These are phyloP conservation scores for Diplosphaera chodatii DNA, from an alignment of 139 green algal genomes.

Conservation along the genomic window DNA sequence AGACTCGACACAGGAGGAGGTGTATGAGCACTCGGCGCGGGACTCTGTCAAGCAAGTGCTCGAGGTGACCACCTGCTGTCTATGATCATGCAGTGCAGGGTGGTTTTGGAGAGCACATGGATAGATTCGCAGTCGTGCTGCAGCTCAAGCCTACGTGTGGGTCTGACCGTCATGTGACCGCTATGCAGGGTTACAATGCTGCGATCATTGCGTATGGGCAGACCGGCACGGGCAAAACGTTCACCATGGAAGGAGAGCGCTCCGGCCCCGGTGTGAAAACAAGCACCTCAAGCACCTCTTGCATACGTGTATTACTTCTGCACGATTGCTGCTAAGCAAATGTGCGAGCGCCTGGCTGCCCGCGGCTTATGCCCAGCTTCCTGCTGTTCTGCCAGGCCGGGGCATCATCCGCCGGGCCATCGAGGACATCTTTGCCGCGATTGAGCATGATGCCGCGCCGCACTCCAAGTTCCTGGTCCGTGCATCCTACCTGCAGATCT, in stretches of 20 bases:
- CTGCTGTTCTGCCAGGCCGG: constrained; percentile 13
- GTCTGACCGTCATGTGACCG: not conserved
- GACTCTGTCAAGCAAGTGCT: constrained; percentile 13
- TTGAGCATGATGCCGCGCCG: constrained; percentile 69
- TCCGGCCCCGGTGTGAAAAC: constrained; percentile 22
- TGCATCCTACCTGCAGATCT: constrained; percentile 94
- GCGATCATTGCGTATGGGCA: constrained; percentile 90
- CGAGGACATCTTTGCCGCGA: constrained; percentile 90
- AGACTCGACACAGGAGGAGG: constrained; percentile 58
- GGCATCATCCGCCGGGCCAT: constrained; percentile 92
- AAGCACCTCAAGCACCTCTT: no score
- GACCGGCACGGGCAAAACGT: constrained; percentile 83
- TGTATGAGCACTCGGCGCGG: constrained; percentile 75
- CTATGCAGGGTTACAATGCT: constrained; percentile 83
- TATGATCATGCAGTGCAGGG: no score
- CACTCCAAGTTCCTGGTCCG: constrained; percentile 90
- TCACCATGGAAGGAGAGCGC: constrained; percentile 82
- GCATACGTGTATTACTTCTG: no score
- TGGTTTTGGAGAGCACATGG: no score
- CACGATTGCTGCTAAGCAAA: no score
- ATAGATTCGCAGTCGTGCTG: no score
- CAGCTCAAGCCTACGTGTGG: no score
- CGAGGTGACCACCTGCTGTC: no score
- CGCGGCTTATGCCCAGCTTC: no score
- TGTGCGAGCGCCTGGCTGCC: no score